A percentile compares a stretch with the other conserved stretches of the same genome.
phyloP scores from a whole-genome alignment of 805 yeast genomes.

The Cyberlindnera sargentensis region DNA sequence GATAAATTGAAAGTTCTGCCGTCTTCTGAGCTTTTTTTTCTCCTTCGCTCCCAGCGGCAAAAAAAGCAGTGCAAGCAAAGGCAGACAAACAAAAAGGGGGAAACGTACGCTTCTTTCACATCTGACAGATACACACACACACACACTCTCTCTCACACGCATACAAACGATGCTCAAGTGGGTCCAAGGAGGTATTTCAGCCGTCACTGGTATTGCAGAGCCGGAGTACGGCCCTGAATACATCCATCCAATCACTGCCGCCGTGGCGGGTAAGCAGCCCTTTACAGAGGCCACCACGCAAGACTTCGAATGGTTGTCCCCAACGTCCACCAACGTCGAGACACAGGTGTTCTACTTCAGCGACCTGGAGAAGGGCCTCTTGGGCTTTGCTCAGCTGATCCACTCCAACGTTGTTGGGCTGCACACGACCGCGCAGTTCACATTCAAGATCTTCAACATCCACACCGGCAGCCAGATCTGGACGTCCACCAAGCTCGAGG shows the following conservation, averaged over 20 bases:
- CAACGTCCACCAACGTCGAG: conserved; percentile 84
- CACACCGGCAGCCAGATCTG: conserved; percentile 48
- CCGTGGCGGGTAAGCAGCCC: conserved; percentile 49
- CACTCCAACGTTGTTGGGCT: conserved; percentile 89
- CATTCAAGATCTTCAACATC: conserved; percentile 69
- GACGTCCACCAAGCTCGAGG: conserved; percentile 88
- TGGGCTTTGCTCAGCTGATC: conserved; percentile 90
- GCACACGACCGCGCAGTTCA: conserved; percentile 88
- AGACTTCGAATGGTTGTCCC: conserved; percentile 72
- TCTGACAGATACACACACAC: too few relatives aligned
- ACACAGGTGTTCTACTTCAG: conserved; percentile 89
- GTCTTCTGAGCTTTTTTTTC: too few relatives aligned
- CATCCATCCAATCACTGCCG: conserved; percentile 71
- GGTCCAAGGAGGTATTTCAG: conserved; percentile 84
- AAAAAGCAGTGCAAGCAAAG: too few relatives aligned
- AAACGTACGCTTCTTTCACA: too few relatives aligned
- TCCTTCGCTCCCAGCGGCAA: too few relatives aligned
- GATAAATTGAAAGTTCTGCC: too few relatives aligned
- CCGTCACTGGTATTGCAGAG: conserved; percentile 94
- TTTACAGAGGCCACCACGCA: conserved; percentile 50
- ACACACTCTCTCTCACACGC: background rate
- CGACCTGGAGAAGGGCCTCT: conserved; percentile 50
- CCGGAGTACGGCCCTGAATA: conserved; percentile 95
- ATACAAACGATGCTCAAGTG: conserved; percentile 54
- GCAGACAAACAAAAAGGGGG: too few relatives aligned